phyloP scores from a whole-genome alignment of 108 stramenopile genomes.

The Nitzschia inconspicua region DNA sequence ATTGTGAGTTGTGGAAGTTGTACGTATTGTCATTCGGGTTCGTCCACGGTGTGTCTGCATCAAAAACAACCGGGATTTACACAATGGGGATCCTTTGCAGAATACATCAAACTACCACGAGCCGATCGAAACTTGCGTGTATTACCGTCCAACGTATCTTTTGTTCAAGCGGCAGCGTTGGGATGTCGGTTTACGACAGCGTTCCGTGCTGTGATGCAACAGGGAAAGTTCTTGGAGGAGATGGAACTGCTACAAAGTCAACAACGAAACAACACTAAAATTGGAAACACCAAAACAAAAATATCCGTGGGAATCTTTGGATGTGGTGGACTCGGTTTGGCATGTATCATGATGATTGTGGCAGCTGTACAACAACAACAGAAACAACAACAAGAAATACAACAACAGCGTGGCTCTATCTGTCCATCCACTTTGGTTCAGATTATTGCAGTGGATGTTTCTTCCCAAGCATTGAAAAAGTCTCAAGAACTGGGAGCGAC shows the following conservation, averaged over 20 bases:
- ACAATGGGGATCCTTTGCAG: constrained; percentile 64
- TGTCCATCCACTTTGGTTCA: no score
- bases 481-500: constrained; percentile 62
- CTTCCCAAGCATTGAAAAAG: constrained; percentile 49
- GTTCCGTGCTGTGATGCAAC: constrained; percentile 72
- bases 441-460: constrained; percentile 78
- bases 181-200: constrained; percentile 84
- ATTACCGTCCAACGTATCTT: constrained; percentile 53
- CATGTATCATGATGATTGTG: constrained; percentile 75
- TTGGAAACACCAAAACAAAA: background rate
- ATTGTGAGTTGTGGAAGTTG: constrained; percentile 71
- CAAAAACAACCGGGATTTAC: constrained; percentile 82
- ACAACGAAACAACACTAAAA: constrained; percentile 8
- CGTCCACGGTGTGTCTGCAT: constrained; percentile 61
- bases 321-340: constrained; percentile 72
- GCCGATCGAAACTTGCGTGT: constrained; percentile 59
- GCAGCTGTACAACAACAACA: constrained; percentile 24
- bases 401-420: no score
- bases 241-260: constrained; percentile 5
- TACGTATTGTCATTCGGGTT: constrained; percentile 34
- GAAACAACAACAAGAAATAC: constrained; percentile 1
- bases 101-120: constrained; percentile 57
- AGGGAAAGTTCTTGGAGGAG: no score
- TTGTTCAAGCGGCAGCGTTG: constrained; percentile 75
- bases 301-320: constrained; percentile 56